A percentile compares a stretch with the other conserved stretches of the same genome.
Conservation (phyloP, 306 rosid genomes). For the Pterocarpus macrocarpus region DNA sequence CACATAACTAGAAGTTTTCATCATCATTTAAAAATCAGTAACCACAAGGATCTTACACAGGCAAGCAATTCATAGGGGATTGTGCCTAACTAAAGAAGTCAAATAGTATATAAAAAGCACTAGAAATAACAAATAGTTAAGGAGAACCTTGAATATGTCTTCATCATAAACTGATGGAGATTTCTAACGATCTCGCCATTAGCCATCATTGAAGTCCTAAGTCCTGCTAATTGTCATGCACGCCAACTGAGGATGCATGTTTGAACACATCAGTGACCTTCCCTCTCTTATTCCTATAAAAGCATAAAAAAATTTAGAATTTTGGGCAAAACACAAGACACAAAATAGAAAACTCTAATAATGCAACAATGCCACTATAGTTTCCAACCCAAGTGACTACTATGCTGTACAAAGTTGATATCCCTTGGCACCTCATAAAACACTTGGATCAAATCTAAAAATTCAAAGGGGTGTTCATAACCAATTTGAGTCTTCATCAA, state of each 20-base stretch:
- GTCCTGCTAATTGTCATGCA: slow-evolving; percentile 82
- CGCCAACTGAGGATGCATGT: slow-evolving; percentile 78
- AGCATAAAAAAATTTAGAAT: too few species aligned
- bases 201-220: slow-evolving; percentile 99
- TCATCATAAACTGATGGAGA: slow-evolving; percentile 87
- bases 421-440: too few species aligned
- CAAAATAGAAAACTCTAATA: too few species aligned
- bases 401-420: too few species aligned
- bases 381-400: too few species aligned
- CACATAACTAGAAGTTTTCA: background rate
- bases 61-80: background rate
- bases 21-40: slow-evolving; percentile 1
- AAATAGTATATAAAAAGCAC: background rate
- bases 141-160: slow-evolving; percentile 75
- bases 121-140: background rate
- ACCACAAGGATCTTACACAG: background rate
- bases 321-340: too few species aligned
- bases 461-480: too few species aligned
- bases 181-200: slow-evolving; percentile 93
- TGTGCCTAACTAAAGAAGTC: background rate
- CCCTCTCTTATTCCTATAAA: slow-evolving; percentile 46
- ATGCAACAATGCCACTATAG: too few species aligned
- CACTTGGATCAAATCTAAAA: too few species aligned
- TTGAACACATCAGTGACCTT: slow-evolving; percentile 82
- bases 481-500: too few species aligned